phyloP scores from a whole-genome alignment of 2,329 filamentous ascomycete genomes.

The Elsinoe batatas region DNA sequence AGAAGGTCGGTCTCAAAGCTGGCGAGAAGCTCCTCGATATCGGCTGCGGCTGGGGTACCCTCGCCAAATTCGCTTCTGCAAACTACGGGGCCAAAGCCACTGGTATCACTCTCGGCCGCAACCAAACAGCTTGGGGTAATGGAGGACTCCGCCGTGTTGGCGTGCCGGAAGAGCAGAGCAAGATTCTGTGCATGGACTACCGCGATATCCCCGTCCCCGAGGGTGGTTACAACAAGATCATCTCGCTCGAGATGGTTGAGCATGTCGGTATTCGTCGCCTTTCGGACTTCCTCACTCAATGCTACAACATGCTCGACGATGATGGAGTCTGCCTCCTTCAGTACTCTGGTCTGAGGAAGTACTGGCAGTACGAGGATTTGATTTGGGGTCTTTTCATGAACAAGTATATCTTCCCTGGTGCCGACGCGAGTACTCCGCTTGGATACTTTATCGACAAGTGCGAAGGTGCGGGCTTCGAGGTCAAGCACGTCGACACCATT shows the following conservation, averaged over 20 bases:
- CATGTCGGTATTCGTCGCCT: constrained; percentile 94
- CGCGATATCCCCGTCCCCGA: constrained; percentile 77
- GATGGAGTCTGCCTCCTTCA: constrained; percentile 95
- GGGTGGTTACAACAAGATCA: constrained; percentile 85
- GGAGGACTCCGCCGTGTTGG: constrained; percentile 72
- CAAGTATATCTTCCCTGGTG: constrained; percentile 97
- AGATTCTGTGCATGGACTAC: constrained; percentile 93
- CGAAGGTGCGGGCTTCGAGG: constrained; percentile 78
- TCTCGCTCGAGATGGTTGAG: constrained; percentile 96
- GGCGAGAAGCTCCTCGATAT: constrained; percentile 85
- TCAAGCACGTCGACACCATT: constrained; percentile 86
- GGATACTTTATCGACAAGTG: constrained; percentile 77
- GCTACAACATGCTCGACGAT: constrained; percentile 91
- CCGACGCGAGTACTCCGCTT: constrained; percentile 87
- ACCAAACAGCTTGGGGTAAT: constrained; percentile 97
- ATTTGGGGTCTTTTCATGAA: constrained; percentile 99
- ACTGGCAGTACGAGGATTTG: constrained; percentile 96
- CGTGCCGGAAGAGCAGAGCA: constrained; percentile 77
- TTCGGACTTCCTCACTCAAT: constrained; percentile 68
- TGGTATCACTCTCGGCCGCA: constrained; percentile 87
- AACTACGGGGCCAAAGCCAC: constrained; percentile 82
- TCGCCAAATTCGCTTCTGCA: constrained; percentile 82
- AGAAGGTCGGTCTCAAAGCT: constrained; percentile 79
- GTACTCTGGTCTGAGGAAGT: constrained; percentile 84
- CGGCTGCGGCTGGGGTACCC: constrained; percentile 95